Evolutionary conservation across 805 yeast species (phyloP), one percentile per base, ranked within the genome.

Genomic region (Spathaspora hagerdaliae): DNA sequence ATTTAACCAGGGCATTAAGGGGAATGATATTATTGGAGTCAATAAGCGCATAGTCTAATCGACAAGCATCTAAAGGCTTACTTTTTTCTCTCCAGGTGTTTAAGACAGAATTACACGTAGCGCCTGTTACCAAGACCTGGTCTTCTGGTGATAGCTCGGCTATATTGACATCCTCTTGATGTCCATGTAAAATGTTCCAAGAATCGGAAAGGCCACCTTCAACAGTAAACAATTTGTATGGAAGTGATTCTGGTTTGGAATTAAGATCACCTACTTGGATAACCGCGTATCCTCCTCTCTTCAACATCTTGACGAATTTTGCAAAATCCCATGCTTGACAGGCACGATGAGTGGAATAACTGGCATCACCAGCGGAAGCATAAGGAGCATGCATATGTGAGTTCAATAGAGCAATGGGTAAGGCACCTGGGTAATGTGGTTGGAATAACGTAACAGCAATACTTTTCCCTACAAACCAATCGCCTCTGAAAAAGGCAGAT

Each of bases 351-450:
- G 96, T 87, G 3, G 82, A 72, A 59, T 94, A 94, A 2, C 91
- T 85, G 2, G 95, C 95, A 63, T 90, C 96, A 2, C 98, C 98
- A 0, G 71, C 65, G 13, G 67, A 57, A 6, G 55, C 57, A 59
- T 94, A 94, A 0, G 99, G 99, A 1, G 99, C 99, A 64, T 94
- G 99, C 94, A 94, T 85, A 62, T 94, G 99, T 13, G 96, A 83
- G 59, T 91, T 92, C 58, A 94, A 67, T 5, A 94, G 65, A 2
- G 95, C 97, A 36, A 94, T 67, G 5, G 84, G 85, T 6, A 73
- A 60, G 1, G 75, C 68, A 13, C 67, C 69, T 0, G 73, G 65
- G 13, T 59, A 55, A 2, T 78, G 65, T 5, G 87, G 83, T 45
- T 69, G 69, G 36, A 94, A 67, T 12, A 65, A 47, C 0, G 96